These are phyloP conservation scores for Juglanconis juglandina DNA, from an alignment of 2,329 filamentous ascomycete genomes.

Conservation along the genomic window DNA sequence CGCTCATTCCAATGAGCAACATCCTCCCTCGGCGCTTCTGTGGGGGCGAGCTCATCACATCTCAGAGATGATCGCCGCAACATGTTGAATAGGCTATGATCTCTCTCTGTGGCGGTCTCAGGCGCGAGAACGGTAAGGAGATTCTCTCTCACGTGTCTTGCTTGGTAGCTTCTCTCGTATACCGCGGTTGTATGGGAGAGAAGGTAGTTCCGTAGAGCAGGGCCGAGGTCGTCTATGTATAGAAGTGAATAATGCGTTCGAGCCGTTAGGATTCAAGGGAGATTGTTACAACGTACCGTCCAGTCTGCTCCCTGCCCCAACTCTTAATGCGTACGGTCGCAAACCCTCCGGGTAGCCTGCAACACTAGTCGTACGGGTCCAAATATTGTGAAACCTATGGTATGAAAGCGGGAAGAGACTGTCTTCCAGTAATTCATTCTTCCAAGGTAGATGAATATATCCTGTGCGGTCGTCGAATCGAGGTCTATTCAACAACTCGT, in stretches of 20 bases:
- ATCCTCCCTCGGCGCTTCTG: too few species aligned
- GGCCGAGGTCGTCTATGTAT: not conserved
- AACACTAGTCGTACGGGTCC: not conserved
- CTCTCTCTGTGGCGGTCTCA: too few species aligned
- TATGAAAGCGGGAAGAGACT: not conserved
- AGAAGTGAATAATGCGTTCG: not conserved
- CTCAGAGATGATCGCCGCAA: too few species aligned
- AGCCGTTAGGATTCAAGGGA: not conserved
- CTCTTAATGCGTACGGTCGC: not conserved
- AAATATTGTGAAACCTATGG: not conserved
- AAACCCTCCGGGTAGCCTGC: not conserved
- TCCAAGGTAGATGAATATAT: not conserved
- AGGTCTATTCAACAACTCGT: not conserved
- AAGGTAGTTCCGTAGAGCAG: conserved; percentile 1
- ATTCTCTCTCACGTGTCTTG: not conserved
- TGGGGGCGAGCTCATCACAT: too few species aligned
- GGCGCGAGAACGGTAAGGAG: not conserved
- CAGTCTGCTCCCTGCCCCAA: not conserved
- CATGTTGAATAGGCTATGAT: too few species aligned
- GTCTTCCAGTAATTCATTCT: not conserved
- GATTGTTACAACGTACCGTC: not conserved
- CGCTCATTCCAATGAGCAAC: too few species aligned
- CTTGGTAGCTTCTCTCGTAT: not conserved
- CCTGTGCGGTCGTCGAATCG: not conserved
- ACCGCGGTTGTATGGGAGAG: not conserved